phyloP scores from a whole-genome alignment of 176 grass and related monocot genomes.

The maize (Zea mays) region DNA sequence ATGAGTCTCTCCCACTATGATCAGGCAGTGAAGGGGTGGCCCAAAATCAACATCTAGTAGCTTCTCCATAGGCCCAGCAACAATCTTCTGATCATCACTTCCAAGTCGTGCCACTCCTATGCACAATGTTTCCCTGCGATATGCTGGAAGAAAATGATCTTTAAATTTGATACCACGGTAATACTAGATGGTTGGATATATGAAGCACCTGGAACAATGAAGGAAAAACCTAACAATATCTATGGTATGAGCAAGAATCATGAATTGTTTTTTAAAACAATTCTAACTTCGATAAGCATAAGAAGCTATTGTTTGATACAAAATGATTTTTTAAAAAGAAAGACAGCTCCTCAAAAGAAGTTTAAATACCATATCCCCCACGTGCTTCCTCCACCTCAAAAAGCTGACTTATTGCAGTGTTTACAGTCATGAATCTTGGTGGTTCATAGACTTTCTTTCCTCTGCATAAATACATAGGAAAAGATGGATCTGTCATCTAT shows the following conservation, averaged over 20 bases:
- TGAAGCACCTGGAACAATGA: background rate
- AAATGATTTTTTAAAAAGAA: background rate
- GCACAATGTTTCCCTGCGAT: conserved; percentile 60
- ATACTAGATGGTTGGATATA: background rate
- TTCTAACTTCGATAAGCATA: background rate
- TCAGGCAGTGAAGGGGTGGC: conserved; percentile 82
- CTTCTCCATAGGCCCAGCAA: conserved; percentile 68
- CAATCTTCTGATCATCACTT: conserved; percentile 81
- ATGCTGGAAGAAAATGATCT: conserved; percentile 49
- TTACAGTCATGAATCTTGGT: conserved; percentile 85
- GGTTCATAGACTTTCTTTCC: conserved; percentile 93
- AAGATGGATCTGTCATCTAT: conserved; percentile 1
- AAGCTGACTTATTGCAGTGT: conserved; percentile 88
- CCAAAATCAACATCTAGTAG: conserved; percentile 84
- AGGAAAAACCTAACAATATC: background rate
- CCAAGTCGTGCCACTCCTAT: conserved; percentile 87
- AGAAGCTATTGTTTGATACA: background rate
- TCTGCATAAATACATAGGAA: conserved; percentile 39
- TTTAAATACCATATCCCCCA: conserved; percentile 57
- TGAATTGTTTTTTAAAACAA: background rate
- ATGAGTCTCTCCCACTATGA: conserved; percentile 83
- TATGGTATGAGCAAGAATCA: background rate
- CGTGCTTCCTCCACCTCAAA: conserved; percentile 70
- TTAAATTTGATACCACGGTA: background rate
- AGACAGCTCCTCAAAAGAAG: background rate